phyloP scores from a whole-genome alignment of 148 eudicot species.

The Chenopodium formosanum region DNA sequence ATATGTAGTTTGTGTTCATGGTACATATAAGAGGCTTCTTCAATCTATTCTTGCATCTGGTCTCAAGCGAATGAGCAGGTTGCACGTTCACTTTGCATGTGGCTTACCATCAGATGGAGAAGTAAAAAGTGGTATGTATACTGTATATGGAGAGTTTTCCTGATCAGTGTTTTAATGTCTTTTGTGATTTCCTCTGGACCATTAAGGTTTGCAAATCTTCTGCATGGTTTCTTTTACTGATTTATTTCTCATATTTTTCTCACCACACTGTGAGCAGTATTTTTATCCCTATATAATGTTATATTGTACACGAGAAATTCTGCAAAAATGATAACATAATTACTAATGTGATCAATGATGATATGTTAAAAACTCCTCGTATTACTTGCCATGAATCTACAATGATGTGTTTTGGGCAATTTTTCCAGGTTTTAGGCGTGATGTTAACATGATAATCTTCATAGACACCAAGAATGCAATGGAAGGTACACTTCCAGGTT shows the following conservation, averaged over 20 bases:
- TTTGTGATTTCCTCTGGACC: background rate
- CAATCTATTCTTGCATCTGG: slow-evolving; percentile 73
- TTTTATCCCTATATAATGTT: background rate
- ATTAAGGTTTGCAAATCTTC: background rate
- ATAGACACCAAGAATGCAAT: slow-evolving; percentile 73
- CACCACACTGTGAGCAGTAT: background rate
- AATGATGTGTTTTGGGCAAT: background rate
- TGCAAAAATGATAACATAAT: background rate
- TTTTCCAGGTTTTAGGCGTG: slow-evolving; percentile 75
- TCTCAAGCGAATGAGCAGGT: slow-evolving; percentile 76
- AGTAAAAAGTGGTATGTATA: slow-evolving; percentile 78
- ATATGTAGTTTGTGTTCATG: slow-evolving; percentile 79
- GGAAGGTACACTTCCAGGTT: slow-evolving; percentile 56
- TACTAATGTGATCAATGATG: background rate
- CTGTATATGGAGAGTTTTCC: background rate
- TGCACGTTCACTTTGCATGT: slow-evolving; percentile 84
- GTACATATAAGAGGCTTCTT: slow-evolving; percentile 73
- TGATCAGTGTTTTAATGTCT: background rate
- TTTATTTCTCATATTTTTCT: background rate
- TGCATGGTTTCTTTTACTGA: background rate
- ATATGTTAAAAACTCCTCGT: background rate
- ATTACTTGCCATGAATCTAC: background rate
- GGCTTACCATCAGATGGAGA: slow-evolving; percentile 88
- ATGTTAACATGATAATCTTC: slow-evolving; percentile 66
- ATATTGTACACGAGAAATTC: background rate